Evolutionary conservation across 108 stramenopile genomes (phyloP), one percentile per base, ranked within the genome.

Genomic region (Nitzschia putrida): DNA sequence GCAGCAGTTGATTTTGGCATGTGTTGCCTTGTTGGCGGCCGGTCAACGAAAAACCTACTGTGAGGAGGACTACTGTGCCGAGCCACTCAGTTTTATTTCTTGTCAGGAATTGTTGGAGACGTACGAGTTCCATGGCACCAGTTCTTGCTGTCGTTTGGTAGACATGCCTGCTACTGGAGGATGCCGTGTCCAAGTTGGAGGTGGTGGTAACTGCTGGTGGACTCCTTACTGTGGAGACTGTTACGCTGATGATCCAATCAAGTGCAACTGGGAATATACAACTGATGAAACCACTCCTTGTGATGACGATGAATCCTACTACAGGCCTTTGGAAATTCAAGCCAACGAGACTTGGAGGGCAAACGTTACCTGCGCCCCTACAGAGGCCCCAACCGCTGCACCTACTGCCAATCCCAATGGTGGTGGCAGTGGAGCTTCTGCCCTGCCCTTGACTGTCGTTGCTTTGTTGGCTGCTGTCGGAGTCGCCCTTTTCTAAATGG

Each of bases 171-270:
- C 52, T 13, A 67, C 57, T 24, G 55, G 59, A 20, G 74, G 74
- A 3, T 76, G 74, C 61, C 59, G 74, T 47, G 26, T 76, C 41
- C 50, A 50, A 38, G 74, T 76, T 18, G 60, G 44, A 12, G 61
- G 61, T 22, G 26, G 4, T 16, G 68, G 67, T 11, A 76, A 68
- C 38, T 76, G 74, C 54, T 59, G 44, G 18, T 76, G 68, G 67
- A 49, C 47, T 37, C 74, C 74, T 8, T 53, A 45, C 13, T 76
- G 74, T 39, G 74, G 51, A 12, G 52, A 23, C 20, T 69, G 68
- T 22, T 56, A 47, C 23, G 25, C 37, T 34, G 29, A 34, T 34
- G 29, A 34, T 34, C 3, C 29, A 34, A 34, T 34, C 16, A 21
- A 42, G 20, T 56, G 55, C 39, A 23, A 55, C 8, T 20, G 50